Base-by-base conservation (phyloP, 1,284 basidiomycete genomes). In the Malassezia yamatoensis region DNA sequence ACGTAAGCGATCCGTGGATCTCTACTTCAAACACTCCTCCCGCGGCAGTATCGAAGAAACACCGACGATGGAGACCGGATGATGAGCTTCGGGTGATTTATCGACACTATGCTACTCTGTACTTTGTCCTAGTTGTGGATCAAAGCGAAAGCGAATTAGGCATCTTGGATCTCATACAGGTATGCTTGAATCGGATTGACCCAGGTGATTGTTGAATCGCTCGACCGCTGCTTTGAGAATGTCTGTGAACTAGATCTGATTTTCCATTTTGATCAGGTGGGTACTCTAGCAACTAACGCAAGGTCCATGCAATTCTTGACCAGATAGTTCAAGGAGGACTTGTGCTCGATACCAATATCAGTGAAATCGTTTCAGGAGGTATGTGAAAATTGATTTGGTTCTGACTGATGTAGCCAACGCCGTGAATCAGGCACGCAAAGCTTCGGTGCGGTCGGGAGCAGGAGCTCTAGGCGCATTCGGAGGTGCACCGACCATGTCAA, bases 201-300 rank as follows among this genome's bases (percentile, higher is more conserved):
- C 15, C 44, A 83, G 89, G 93, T 98, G 11, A 90, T 99, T 71
- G 94, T 99, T 45, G 94, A 99, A 78, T 86, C 88, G 0, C 80
- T 99, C 29, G 94, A 99, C 75, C 81, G 89, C 43, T 85, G 88
- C 21, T 99, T 98, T 72, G 90, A 96, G 78, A 96, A 96, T 69
- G 94, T 99, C 0, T 98, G 94, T 78, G 94, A 99, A 77, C 80
- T 99, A 43, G 94, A 99, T 75, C 80, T 99, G 24, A 93, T 98
- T 55, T 98, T 98, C 76, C 90, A 96, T 77, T 98, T 96, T 69
- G 93, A 98, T 75, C 88, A 96, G 79, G 91, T 90, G 59, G 39
- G 80, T 68, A 11, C 34, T 0, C 12, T 7, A 5, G 1, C 2
- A 5, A 20, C 32, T 35, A 12, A 20, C 42, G n/a, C n/a, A 20